A percentile compares a stretch with the other conserved stretches of the same genome.
phyloP scores from a whole-genome alignment of 495 filamentous ascomycete species.

The Aspergillus ostianus region DNA sequence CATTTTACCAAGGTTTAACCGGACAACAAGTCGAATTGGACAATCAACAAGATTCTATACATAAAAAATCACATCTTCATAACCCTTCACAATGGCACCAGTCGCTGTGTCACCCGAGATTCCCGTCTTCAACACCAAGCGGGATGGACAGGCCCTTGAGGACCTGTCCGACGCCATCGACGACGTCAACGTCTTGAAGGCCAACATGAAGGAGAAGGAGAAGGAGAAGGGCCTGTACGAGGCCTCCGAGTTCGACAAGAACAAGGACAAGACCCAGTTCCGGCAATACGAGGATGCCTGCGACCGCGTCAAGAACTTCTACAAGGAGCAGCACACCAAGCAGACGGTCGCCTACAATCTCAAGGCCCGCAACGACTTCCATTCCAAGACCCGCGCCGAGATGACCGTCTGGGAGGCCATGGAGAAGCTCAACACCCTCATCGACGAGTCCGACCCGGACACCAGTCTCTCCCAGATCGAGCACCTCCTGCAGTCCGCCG shows the following conservation, averaged over 20 bases:
- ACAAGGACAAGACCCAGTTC: slow-evolving; percentile 81
- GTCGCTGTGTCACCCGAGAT: slow-evolving; percentile 27
- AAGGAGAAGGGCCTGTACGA: slow-evolving; percentile 57
- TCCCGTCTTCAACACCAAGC: slow-evolving; percentile 34
- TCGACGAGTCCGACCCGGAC: slow-evolving; percentile 88
- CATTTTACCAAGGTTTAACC: not conserved
- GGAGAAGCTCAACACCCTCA: slow-evolving; percentile 82
- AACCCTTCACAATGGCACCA: slow-evolving; percentile 31
- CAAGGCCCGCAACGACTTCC: slow-evolving; percentile 68
- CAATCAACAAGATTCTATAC: slow-evolving; percentile 2
- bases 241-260: slow-evolving; percentile 64
- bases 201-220: slow-evolving; percentile 38
- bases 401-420: slow-evolving; percentile 90
- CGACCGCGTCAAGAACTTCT: slow-evolving; percentile 78
- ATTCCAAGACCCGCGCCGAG: slow-evolving; percentile 62
- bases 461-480: slow-evolving; percentile 84
- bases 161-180: slow-evolving; percentile 77
- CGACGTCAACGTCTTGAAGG: slow-evolving; percentile 75
- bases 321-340: slow-evolving; percentile 78
- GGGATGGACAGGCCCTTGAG: slow-evolving; percentile 74
- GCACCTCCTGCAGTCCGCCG: slow-evolving; percentile 81
- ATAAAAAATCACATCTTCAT: slow-evolving; percentile 10
- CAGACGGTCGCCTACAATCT: slow-evolving; percentile 86
- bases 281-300: slow-evolving; percentile 76
- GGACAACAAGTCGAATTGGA: slow-evolving; percentile 3